These are phyloP conservation scores for Brettanomyces naardenensis DNA, from an alignment of 805 yeast genomes.

Conservation along the genomic window DNA sequence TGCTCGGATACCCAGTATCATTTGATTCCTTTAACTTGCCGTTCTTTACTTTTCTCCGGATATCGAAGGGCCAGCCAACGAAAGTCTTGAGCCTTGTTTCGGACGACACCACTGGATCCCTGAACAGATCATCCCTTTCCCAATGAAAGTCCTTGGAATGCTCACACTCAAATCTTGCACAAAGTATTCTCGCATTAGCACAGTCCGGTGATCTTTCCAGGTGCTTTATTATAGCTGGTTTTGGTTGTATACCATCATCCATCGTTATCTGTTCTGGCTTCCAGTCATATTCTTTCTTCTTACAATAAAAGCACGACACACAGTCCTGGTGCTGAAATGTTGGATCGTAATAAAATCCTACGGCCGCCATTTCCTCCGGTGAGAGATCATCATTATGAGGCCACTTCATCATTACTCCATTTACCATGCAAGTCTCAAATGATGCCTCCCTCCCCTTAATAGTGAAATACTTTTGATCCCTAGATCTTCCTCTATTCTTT, in stretches of 20 bases:
- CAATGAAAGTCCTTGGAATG: slow-evolving; percentile 11
- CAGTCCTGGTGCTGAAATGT: slow-evolving; percentile 37
- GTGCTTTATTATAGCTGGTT: slow-evolving; percentile 18
- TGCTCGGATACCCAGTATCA: slow-evolving; percentile 30
- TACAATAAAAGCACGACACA: slow-evolving; percentile 53
- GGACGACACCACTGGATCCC: slow-evolving; percentile 28
- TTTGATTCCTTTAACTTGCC: slow-evolving; percentile 5
- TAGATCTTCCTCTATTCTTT: not conserved
- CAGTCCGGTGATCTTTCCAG: slow-evolving; percentile 21
- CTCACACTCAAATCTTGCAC: slow-evolving; percentile 8
- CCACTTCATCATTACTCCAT: slow-evolving; percentile 24
- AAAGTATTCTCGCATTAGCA: slow-evolving; percentile 14
- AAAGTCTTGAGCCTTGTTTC: slow-evolving; percentile 29
- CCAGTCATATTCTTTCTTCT: slow-evolving; percentile 54
- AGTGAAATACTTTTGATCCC: not conserved
- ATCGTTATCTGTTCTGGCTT: slow-evolving; percentile 1
- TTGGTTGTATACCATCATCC: slow-evolving; percentile 5
- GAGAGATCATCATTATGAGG: slow-evolving; percentile 17
- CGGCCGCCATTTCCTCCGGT: slow-evolving; percentile 33
- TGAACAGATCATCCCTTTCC: slow-evolving; percentile 19
- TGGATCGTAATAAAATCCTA: slow-evolving; percentile 58
- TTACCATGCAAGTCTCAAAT: slow-evolving; percentile 10
- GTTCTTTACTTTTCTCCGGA: slow-evolving; percentile 1
- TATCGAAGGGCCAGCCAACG: slow-evolving; percentile 38
- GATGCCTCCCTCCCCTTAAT: slow-evolving; percentile 3